These are phyloP conservation scores for Ligustrum vulgare DNA, from an alignment of 257 asterid species.

Conservation along the genomic window DNA sequence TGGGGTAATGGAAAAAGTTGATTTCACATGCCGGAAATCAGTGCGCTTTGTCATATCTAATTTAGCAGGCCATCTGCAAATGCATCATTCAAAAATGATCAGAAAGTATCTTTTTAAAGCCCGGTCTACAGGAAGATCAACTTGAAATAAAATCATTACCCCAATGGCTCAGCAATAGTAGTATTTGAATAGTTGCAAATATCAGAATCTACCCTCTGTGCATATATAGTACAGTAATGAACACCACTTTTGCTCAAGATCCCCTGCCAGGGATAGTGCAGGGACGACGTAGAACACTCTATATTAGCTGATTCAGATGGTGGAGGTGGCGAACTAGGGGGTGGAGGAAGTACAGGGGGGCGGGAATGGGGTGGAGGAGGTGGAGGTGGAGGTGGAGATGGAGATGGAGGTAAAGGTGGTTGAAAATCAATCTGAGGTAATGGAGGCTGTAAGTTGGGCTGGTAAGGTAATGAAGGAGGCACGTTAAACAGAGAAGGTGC, in stretches of 20 bases:
- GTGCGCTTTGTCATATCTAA: conserved; percentile 94
- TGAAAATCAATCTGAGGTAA: conserved; percentile 39
- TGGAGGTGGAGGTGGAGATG: conserved; percentile 59
- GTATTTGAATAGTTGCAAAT: conserved; percentile 70
- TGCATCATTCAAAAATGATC: conserved; percentile 26
- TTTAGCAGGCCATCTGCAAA: conserved; percentile 89
- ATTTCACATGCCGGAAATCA: conserved; percentile 75
- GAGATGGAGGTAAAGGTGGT: conserved; percentile 60
- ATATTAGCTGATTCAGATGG: conserved; percentile 47
- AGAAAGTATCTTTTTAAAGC: conserved; percentile 2
- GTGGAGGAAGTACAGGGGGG: conserved; percentile 69
- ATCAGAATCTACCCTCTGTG: conserved; percentile 83
- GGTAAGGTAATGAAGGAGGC: conserved; percentile 49
- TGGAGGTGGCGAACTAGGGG: conserved; percentile 49
- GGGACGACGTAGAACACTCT: conserved; percentile 33
- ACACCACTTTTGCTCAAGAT: conserved; percentile 87
- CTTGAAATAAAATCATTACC: conserved; percentile 44
- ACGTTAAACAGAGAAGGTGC: conserved; percentile 50
- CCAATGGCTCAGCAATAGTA: conserved; percentile 73
- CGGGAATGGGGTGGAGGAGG: conserved; percentile 54
- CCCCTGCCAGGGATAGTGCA: conserved; percentile 73
- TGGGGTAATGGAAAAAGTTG: conserved; percentile 73
- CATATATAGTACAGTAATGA: conserved; percentile 68
- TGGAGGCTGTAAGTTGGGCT: conserved; percentile 23
- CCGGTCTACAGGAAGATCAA: conserved; percentile 23